Base-by-base conservation (phyloP, 2,329 filamentous ascomycete genomes). In the Botrytis paeoniae region DNA sequence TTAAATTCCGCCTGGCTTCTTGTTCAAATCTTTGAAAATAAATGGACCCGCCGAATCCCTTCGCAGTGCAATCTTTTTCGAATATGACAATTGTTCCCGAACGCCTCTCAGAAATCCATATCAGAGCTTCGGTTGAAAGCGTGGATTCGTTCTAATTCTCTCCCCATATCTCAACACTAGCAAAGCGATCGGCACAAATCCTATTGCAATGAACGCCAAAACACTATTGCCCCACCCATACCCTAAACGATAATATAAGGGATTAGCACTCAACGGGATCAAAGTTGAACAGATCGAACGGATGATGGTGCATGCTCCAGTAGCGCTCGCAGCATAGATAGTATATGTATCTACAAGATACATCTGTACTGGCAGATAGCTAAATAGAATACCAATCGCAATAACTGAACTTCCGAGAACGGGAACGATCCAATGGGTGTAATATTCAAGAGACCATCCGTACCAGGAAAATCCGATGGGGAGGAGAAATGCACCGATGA, bases 401-500 rank as follows among this genome's bases (percentile, higher is more conserved):
- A 78, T 1, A 84, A 84, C 75, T 83, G 85, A 63, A 0, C 85
- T 88, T 3, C 84, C 85, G 2, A 86, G 83, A 51, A 89, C 86
- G 0, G 88, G 86, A 0, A 84, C 85, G 32, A 89, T 85, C 87
- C 87, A 90, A 71, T 89, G 87, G 0, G 86, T 82, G 18, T 83
- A 76, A 32, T 86, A 85, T 59, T 90, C 81, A 0, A 85, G 85
- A 0, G 86, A 86, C 87, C 87, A 90, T 1, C 87, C 88, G 75
- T 89, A 90, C 78, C 85, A 84, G 78, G 91, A 89, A 51, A 91
- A 81, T 0, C 57, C 41, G 0, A 85, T 80, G 0, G 89, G 89
- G 1, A 91, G 84, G 20, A 88, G 71, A 1, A 87, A 62, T 3
- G 85, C 85, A 7, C 86, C 87, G n/a, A 85, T 80, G 4, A 85